These are phyloP conservation scores for Letharia columbiana DNA, from an alignment of 495 filamentous ascomycete genomes.

Conservation along the genomic window DNA sequence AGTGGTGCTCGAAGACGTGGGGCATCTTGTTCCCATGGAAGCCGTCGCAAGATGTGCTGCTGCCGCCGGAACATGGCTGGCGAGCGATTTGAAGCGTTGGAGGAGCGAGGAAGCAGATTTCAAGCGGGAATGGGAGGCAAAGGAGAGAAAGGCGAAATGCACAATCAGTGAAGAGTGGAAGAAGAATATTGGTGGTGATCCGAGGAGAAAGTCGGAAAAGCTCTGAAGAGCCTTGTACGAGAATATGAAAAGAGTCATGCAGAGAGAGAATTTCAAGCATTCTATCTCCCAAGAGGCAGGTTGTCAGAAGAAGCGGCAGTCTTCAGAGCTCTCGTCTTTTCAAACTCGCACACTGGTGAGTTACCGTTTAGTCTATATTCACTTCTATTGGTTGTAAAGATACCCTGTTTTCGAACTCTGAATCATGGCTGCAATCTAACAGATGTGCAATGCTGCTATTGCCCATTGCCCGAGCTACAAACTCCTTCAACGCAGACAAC, in stretches of 20 bases:
- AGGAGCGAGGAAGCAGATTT: conserved; percentile 53
- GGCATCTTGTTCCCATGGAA: conserved; percentile 84
- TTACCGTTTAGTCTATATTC: no score
- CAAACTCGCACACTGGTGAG: not conserved
- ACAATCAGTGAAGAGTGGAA: conserved; percentile 51
- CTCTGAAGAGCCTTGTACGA: conserved; percentile 25
- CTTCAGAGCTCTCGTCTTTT: not conserved
- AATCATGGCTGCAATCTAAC: no score
- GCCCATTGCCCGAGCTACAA: no score
- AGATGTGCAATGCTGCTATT: no score
- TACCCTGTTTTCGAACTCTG: no score
- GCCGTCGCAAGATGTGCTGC: conserved; percentile 56
- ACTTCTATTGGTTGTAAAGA: no score
- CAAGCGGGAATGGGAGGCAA: conserved; percentile 43
- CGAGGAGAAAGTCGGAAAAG: conserved; percentile 16
- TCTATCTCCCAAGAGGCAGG: not conserved
- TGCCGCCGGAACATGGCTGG: conserved; percentile 54
- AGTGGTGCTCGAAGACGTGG: conserved; percentile 55
- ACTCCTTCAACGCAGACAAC: no score
- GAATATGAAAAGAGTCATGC: not conserved
- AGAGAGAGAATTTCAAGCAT: not conserved
- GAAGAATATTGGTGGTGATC: conserved; percentile 39
- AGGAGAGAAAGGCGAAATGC: conserved; percentile 45
- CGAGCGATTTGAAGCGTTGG: conserved; percentile 54
- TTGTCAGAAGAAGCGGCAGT: not conserved